Evolutionary conservation across 1,284 basidiomycete species (phyloP).

Genomic region (Polyporus tsugae): DNA sequence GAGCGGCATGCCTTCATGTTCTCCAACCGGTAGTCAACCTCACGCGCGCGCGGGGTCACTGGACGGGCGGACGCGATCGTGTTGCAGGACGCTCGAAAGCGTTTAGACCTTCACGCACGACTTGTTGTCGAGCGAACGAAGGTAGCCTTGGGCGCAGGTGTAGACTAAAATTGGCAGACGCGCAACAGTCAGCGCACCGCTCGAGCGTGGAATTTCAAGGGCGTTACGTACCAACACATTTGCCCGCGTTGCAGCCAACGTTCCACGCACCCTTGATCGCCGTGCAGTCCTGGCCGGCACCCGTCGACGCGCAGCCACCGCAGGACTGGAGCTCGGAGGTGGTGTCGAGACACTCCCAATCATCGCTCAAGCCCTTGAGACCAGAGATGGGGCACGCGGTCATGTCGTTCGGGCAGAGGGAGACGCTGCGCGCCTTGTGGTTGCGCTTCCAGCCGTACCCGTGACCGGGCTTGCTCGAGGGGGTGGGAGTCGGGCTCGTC

Average conservation of each 20-base stretch:
- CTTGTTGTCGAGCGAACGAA: conserved; percentile 54
- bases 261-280: conserved; percentile 69
- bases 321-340: conserved; percentile 67
- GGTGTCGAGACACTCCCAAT: conserved; percentile 73
- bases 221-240: conserved; percentile 59
- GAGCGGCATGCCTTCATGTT: conserved; percentile 30
- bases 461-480: conserved; percentile 39
- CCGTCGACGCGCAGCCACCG: conserved; percentile 74
- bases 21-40: conserved; percentile 15
- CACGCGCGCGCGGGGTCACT: conserved; percentile 4
- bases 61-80: background rate
- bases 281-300: conserved; percentile 76
- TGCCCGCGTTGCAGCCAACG: conserved; percentile 70
- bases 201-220: conserved; percentile 14
- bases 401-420: conserved; percentile 63
- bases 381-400: conserved; percentile 69
- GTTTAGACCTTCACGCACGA: conserved; percentile 59
- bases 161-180: conserved; percentile 52
- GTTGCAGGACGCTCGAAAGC: conserved; percentile 17
- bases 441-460: conserved; percentile 44
- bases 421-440: conserved; percentile 47
- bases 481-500: conserved; percentile 47
- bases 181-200: conserved; percentile 10
- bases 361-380: conserved; percentile 44
- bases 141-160: conserved; percentile 66